Conservation (phyloP, 768 basidiomycete genomes). For the Termitomyces sp. region DNA sequence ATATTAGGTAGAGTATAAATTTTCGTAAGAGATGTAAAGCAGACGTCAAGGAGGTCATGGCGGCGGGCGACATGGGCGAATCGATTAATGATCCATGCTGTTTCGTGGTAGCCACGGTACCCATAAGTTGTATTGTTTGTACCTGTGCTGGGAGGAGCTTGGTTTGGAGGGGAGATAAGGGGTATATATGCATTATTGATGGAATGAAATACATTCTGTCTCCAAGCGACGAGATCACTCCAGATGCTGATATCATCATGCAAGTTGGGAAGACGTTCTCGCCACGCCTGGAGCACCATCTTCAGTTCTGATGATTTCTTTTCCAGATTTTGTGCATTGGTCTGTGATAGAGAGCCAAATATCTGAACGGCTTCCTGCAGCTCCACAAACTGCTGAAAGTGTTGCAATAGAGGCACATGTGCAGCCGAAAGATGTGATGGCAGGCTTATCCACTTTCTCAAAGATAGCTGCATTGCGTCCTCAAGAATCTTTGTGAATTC, state of each 20-base stretch:
- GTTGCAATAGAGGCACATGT: conserved; percentile 90
- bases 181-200: conserved; percentile 97
- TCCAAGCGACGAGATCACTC: conserved; percentile 99
- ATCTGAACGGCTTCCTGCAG: conserved; percentile 94
- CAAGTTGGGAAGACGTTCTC: conserved; percentile 91
- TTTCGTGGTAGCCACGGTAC: conserved; percentile 97
- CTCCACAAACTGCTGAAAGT: conserved; percentile 99
- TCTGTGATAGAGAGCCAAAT: conserved; percentile 83
- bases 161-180: conserved; percentile 60
- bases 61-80: conserved; percentile 98
- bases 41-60: conserved; percentile 93
- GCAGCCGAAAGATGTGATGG: conserved; percentile 85
- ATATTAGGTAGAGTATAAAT: conserved; percentile 99
- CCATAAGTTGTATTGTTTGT: conserved; percentile 72
- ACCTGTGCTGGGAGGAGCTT: conserved; percentile 37
- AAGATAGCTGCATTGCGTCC: conserved; percentile 93
- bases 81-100: conserved; percentile 99
- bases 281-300: conserved; percentile 94
- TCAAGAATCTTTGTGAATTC: conserved; percentile 89
- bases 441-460: conserved; percentile 92
- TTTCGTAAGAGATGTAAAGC: conserved; percentile 89
- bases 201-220: conserved; percentile 95
- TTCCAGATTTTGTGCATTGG: conserved; percentile 85
- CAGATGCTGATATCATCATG: conserved; percentile 98
- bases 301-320: conserved; percentile 94